Conservation (phyloP, 305 asterid genomes). For the Rubia occidens region DNA sequence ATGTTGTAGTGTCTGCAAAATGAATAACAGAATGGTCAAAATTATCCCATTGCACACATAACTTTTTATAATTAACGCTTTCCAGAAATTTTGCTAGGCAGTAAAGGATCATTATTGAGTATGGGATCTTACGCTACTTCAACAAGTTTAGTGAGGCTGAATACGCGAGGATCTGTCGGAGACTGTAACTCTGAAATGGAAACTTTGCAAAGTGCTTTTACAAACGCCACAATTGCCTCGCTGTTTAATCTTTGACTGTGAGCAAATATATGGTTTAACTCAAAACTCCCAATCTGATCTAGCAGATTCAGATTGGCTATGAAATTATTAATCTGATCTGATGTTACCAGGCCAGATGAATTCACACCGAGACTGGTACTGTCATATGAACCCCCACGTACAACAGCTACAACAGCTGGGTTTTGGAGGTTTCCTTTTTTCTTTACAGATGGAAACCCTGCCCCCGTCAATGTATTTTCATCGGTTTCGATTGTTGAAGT, state of each 20-base stretch:
- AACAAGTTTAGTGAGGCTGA: slow-evolving; percentile 95
- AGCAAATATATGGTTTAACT: slow-evolving; percentile 92
- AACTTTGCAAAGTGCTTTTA: slow-evolving; percentile 86
- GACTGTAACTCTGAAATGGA: slow-evolving; percentile 96
- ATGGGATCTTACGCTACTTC: slow-evolving; percentile 98
- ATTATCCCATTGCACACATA: slow-evolving; percentile 13
- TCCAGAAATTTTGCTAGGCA: slow-evolving; percentile 9
- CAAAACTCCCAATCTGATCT: slow-evolving; percentile 94
- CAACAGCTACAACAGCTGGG: slow-evolving; percentile 92
- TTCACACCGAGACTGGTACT: slow-evolving; percentile 69
- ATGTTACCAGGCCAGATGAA: slow-evolving; percentile 65
- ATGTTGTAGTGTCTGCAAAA: slow-evolving; percentile 96
- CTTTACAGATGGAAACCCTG: slow-evolving; percentile 59
- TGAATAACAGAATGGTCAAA: slow-evolving; percentile 21
- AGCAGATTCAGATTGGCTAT: slow-evolving; percentile 85
- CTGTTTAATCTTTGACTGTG: slow-evolving; percentile 97
- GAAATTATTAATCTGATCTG: slow-evolving; percentile 83
- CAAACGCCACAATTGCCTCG: slow-evolving; percentile 95
- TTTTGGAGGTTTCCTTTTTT: slow-evolving; percentile 89
- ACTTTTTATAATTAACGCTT: neutral
- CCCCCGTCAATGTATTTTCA: slow-evolving; percentile 40
- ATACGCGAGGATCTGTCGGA: slow-evolving; percentile 97
- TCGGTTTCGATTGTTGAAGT: slow-evolving; percentile 53
- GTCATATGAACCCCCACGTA: slow-evolving; percentile 97
- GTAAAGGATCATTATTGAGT: slow-evolving; percentile 26